Conservation (phyloP, 2,329 filamentous ascomycete species). For the Sphaerulina vaccinii region DNA sequence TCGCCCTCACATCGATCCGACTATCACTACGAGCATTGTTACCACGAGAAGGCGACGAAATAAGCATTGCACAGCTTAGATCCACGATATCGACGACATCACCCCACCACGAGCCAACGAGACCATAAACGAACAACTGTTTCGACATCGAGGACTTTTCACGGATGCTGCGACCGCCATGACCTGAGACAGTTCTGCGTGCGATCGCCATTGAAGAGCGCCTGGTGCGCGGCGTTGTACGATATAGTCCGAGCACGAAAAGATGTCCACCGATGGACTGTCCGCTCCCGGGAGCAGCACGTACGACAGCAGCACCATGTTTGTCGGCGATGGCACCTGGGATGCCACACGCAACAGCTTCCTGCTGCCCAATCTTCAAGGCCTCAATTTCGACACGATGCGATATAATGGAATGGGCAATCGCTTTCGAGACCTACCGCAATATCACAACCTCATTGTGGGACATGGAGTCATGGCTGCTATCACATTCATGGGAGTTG, state of each 20-base stretch:
- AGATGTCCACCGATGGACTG: slow-evolving; percentile 43
- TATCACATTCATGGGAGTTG: slow-evolving; percentile 70
- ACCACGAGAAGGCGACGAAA: too few relatives aligned
- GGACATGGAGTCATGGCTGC: slow-evolving; percentile 72
- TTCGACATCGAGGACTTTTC: neutral
- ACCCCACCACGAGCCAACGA: too few relatives aligned
- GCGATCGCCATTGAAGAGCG: neutral
- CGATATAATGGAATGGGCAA: slow-evolving; percentile 87
- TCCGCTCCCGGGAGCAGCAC: slow-evolving; percentile 69
- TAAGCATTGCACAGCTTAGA: too few relatives aligned
- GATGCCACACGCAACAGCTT: slow-evolving; percentile 75
- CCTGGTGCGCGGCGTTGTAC: neutral
- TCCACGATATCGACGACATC: too few relatives aligned
- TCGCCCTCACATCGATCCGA: too few relatives aligned
- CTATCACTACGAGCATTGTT: too few relatives aligned
- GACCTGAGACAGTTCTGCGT: neutral
- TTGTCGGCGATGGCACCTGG: slow-evolving; percentile 81
- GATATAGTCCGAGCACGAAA: too few relatives aligned
- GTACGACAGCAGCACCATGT: slow-evolving; percentile 72
- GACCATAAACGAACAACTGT: neutral
- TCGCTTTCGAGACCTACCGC: slow-evolving; percentile 65
- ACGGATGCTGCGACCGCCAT: neutral
- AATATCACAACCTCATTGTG: slow-evolving; percentile 69
- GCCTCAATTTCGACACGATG: slow-evolving; percentile 78
- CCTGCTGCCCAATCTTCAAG: slow-evolving; percentile 72